Percentiles rank a stretch among this genome's conserved stretches.
Conservation (phyloP, 73 alveolate genomes). For the Durusdinium trenchii region DNA sequence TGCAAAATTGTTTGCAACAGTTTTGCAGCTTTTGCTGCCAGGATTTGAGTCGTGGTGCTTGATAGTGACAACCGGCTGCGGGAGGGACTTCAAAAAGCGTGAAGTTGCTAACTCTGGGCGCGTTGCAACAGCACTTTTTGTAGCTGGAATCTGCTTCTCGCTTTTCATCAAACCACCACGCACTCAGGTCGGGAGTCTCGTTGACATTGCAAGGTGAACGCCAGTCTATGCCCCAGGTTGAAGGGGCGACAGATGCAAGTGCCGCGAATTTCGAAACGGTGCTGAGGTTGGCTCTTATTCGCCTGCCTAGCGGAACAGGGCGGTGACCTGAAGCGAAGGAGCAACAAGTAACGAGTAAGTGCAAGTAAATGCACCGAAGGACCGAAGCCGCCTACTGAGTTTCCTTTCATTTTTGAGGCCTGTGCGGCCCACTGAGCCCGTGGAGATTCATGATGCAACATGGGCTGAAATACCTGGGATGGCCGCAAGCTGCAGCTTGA, state of each 20-base stretch:
- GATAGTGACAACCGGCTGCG: background rate
- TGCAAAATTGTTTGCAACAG: background rate
- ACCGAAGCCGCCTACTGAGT: background rate
- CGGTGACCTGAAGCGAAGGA: background rate
- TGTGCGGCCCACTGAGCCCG: constrained; percentile 29
- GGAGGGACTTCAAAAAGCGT: no score
- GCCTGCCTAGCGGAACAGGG: constrained; percentile 79
- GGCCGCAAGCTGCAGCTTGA: constrained; percentile 59
- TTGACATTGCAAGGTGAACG: constrained; percentile 56
- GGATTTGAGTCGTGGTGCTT: background rate
- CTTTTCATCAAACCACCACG: no score
- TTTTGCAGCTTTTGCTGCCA: background rate
- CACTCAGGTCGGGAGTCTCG: constrained; percentile 79
- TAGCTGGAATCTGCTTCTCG: no score
- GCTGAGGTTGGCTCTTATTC: constrained; percentile 60
- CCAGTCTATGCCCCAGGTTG: background rate
- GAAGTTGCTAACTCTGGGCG: background rate
- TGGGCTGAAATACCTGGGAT: constrained; percentile 89
- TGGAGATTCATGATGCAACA: constrained; percentile 49
- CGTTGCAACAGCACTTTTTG: no score
- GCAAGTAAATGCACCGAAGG: background rate
- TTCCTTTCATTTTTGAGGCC: background rate
- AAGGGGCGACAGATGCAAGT: background rate
- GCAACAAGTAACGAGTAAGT: background rate
- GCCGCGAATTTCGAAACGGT: background rate